phyloP scores from a whole-genome alignment of 352 stramenopile species.

The Peronospora tabacina region DNA sequence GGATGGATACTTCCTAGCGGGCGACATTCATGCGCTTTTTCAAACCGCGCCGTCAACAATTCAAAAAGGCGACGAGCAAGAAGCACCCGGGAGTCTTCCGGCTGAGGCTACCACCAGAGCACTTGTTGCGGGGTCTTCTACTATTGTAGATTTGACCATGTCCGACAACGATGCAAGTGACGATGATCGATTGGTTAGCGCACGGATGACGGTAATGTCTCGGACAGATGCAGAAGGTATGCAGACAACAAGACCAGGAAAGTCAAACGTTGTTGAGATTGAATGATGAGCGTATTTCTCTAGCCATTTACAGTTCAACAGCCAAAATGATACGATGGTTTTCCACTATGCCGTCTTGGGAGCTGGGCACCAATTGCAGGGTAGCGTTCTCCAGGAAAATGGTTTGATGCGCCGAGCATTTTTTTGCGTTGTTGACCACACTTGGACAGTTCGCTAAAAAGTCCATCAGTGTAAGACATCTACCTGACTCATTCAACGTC shows the following conservation, averaged over 20 bases:
- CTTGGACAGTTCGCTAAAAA: too few relatives aligned
- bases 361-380: not conserved
- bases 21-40: conserved; percentile 42
- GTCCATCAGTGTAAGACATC: too few relatives aligned
- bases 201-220: conserved; percentile 1
- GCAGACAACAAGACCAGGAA: conserved; percentile 6
- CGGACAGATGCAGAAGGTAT: not conserved
- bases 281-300: conserved; percentile 11
- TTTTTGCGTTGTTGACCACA: too few relatives aligned
- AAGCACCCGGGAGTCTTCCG: not conserved
- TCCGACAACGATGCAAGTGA: conserved; percentile 27
- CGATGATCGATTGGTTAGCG: conserved; percentile 9
- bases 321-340: not conserved
- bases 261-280: conserved; percentile 35
- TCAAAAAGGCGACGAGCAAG: not conserved
- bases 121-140: not conserved
- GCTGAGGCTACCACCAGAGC: not conserved
- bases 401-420: too few relatives aligned
- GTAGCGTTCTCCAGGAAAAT: conserved; percentile 19
- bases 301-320: not conserved
- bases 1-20: conserved; percentile 40
- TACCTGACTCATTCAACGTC: too few relatives aligned
- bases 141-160: conserved; percentile 29
- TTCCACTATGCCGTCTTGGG: not conserved
- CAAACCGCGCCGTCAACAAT: conserved; percentile 5